Percentiles rank a stretch among this genome's conserved stretches.
These are phyloP conservation scores for Lecanicillium sp. DNA, from an alignment of 2,329 filamentous ascomycete species.

Conservation along the genomic window DNA sequence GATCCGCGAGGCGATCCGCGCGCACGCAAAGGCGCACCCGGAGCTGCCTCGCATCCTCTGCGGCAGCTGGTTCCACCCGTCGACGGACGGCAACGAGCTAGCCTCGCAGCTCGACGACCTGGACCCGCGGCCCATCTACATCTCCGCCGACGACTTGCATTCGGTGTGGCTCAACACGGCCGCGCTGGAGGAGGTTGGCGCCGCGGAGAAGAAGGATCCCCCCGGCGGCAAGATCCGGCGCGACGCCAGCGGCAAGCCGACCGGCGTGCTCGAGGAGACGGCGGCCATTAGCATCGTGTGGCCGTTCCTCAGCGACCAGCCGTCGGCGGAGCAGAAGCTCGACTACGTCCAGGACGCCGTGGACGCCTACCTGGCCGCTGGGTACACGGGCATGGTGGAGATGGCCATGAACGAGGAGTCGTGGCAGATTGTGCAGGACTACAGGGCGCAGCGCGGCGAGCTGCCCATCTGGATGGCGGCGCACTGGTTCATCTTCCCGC, in stretches of 20 bases:
- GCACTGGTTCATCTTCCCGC: slow-evolving; percentile 39
- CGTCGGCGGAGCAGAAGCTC: slow-evolving; percentile 32
- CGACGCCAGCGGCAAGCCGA: slow-evolving; percentile 32
- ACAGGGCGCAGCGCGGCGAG: slow-evolving; percentile 21
- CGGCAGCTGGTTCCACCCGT: slow-evolving; percentile 39
- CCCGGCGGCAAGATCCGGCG: slow-evolving; percentile 37
- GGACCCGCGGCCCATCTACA: slow-evolving; percentile 40
- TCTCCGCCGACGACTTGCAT: slow-evolving; percentile 43
- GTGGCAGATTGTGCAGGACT: slow-evolving; percentile 33
- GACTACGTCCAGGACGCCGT: slow-evolving; percentile 34
- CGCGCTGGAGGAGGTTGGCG: slow-evolving; percentile 35
- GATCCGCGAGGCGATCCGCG: slow-evolving; percentile 32
- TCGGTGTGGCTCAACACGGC: slow-evolving; percentile 43
- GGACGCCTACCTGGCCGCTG: slow-evolving; percentile 34
- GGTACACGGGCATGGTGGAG: slow-evolving; percentile 42
- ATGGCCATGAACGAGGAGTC: slow-evolving; percentile 46
- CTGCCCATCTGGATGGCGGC: slow-evolving; percentile 37
- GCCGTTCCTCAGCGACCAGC: slow-evolving; percentile 34
- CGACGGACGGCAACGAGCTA: slow-evolving; percentile 25
- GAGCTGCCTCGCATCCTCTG: slow-evolving; percentile 36
- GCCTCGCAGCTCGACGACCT: slow-evolving; percentile 35
- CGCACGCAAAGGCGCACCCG: slow-evolving; percentile 32
- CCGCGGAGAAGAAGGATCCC: slow-evolving; percentile 31
- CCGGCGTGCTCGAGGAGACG: slow-evolving; percentile 37
- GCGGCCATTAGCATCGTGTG: slow-evolving; percentile 38